Evolutionary conservation across 73 alveolate species (phyloP).

Genomic region (Paramecium biaurelia): DNA sequence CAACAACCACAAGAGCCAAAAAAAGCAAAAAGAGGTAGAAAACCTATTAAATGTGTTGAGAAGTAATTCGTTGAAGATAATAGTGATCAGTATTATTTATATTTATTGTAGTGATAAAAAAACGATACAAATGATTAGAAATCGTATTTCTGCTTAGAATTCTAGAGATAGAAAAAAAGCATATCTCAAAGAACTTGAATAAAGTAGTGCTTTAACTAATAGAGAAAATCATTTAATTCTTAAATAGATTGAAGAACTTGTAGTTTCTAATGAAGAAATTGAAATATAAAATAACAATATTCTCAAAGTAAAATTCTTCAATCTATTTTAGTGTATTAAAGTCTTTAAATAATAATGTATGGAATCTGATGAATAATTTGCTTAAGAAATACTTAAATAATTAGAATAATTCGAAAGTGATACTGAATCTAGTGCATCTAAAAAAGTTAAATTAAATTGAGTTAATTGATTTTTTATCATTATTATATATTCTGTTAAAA

Average conservation of each 20-base stretch:
- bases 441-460: not conserved
- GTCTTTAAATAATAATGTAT: not conserved
- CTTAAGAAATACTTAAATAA: not conserved
- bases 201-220: not conserved
- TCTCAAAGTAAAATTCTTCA: not conserved
- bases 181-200: slow-evolving; percentile 52
- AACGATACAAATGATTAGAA: slow-evolving; percentile 58
- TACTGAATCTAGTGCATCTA: not conserved
- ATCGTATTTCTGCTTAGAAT: slow-evolving; percentile 60
- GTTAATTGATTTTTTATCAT: not conserved
- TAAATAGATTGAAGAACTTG: not conserved
- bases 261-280: not conserved
- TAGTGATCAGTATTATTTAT: not conserved
- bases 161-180: slow-evolving; percentile 65
- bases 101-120: slow-evolving; percentile 12
- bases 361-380: not conserved
- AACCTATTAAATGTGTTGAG: slow-evolving; percentile 1
- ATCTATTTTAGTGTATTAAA: not conserved
- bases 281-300: not conserved
- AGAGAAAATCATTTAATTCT: not conserved
- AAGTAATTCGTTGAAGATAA: not conserved
- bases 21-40: slow-evolving; percentile 46
- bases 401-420: not conserved
- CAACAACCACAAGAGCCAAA: not conserved
- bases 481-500: not conserved